These are phyloP conservation scores for Tuber aestivum DNA, from an alignment of 495 filamentous ascomycete species.

Conservation along the genomic window DNA sequence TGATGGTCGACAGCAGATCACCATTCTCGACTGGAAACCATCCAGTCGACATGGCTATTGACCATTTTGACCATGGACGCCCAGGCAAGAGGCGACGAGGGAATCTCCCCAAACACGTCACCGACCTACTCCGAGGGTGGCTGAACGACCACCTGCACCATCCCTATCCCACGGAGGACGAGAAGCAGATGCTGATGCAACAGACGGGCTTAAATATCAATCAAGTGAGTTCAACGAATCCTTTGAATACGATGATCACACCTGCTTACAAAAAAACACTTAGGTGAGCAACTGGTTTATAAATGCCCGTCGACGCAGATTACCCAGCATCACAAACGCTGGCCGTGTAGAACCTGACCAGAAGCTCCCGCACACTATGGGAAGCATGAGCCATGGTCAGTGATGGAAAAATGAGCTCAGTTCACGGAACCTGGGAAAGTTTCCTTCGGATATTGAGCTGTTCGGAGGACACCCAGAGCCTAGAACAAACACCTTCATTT, in stretches of 20 bases:
- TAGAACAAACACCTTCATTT: not conserved
- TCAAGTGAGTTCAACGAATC: constrained; percentile 50
- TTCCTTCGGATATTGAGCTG: not conserved
- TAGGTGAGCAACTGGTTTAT: constrained; percentile 97
- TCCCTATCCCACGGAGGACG: constrained; percentile 84
- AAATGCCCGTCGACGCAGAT: constrained; percentile 72
- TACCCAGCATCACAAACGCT: constrained; percentile 49
- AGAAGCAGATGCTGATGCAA: constrained; percentile 75
- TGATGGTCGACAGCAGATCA: constrained; percentile 32
- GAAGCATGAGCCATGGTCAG: constrained; percentile 14
- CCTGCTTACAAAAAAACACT: constrained; percentile 40
- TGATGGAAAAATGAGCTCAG: constrained; percentile 3
- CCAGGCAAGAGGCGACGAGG: constrained; percentile 64
- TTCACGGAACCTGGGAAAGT: not conserved
- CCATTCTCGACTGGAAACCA: constrained; percentile 32
- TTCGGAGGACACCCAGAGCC: not conserved
- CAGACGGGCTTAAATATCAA: constrained; percentile 73
- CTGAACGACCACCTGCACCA: constrained; percentile 69
- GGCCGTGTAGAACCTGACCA: constrained; percentile 28
- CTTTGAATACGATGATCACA: not conserved
- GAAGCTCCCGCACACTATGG: constrained; percentile 27
- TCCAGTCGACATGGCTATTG: constrained; percentile 33
- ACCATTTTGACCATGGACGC: constrained; percentile 42
- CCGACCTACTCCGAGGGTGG: constrained; percentile 75
- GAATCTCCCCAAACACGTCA: constrained; percentile 81